A percentile compares a stretch with the other conserved stretches of the same genome.
phyloP scores from a whole-genome alignment of 129 eudicot species.

The sunflower (Helianthus annuus) region HanXRQr2.0-SUNRISE NC_035446.2:153491019-153491518 shows the following conservation, averaged over 20 bases:
- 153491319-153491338: constrained; percentile 76
- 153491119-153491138: constrained; percentile 45
- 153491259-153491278: constrained; percentile 88
- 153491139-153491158: constrained; percentile 72
- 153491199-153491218: constrained; percentile 65
- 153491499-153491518: background rate
- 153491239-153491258: constrained; percentile 80
- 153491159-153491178: constrained; percentile 81
- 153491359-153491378: constrained; percentile 66
- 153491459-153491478: background rate
- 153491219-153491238: constrained; percentile 74
- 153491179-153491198: constrained; percentile 57
- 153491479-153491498: background rate
- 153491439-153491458: constrained; percentile 5
- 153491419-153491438: constrained; percentile 1
- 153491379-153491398: constrained; percentile 4
- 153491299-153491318: constrained; percentile 57
- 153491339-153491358: constrained; percentile 97
- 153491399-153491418: constrained; percentile 1
- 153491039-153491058: constrained; percentile 64
- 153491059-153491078: constrained; percentile 82
- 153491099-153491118: constrained; percentile 57
- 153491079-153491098: constrained; percentile 89
- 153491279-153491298: constrained; percentile 66
- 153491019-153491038: constrained; percentile 85